Conservation (phyloP, 192 early-diverging fungal genomes). For the Coemansia sp. region DNA sequence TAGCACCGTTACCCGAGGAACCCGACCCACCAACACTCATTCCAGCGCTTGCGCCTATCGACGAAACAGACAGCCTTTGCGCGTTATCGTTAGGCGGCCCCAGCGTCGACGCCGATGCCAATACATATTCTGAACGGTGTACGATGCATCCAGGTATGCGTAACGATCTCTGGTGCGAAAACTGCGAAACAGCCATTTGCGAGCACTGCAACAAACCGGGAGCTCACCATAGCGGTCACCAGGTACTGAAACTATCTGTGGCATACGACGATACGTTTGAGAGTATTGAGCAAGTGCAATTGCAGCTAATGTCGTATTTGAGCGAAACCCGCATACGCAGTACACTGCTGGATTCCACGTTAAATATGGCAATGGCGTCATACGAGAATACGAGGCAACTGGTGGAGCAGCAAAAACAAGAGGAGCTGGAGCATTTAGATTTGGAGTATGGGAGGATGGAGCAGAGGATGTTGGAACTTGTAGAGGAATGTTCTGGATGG, state of each 20-base stretch:
- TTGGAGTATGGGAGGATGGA: background rate
- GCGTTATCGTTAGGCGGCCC: background rate
- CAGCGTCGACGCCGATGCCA: background rate
- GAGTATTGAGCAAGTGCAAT: constrained; percentile 32
- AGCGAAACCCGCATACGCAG: constrained; percentile 36
- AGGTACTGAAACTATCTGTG: constrained; percentile 22
- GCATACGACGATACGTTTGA: constrained; percentile 54
- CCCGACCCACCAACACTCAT: background rate
- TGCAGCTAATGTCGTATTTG: constrained; percentile 27
- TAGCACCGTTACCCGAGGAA: background rate
- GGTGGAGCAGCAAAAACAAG: constrained; percentile 4
- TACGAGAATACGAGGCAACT: constrained; percentile 14
- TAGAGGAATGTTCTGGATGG: constrained; percentile 22
- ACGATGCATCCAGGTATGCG: constrained; percentile 37
- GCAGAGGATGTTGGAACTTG: background rate
- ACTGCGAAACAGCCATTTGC: constrained; percentile 35
- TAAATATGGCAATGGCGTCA: background rate
- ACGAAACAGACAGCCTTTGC: background rate
- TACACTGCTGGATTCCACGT: constrained; percentile 15
- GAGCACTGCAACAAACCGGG: constrained; percentile 18
- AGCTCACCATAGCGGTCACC: constrained; percentile 19
- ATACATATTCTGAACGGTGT: constrained; percentile 27
- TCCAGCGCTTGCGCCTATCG: no score
- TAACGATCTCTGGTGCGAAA: constrained; percentile 46
- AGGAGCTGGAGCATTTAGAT: constrained; percentile 1